phyloP scores from a whole-genome alignment of 2,329 filamentous ascomycete species.

The Diaporthe ilicicola region DNA sequence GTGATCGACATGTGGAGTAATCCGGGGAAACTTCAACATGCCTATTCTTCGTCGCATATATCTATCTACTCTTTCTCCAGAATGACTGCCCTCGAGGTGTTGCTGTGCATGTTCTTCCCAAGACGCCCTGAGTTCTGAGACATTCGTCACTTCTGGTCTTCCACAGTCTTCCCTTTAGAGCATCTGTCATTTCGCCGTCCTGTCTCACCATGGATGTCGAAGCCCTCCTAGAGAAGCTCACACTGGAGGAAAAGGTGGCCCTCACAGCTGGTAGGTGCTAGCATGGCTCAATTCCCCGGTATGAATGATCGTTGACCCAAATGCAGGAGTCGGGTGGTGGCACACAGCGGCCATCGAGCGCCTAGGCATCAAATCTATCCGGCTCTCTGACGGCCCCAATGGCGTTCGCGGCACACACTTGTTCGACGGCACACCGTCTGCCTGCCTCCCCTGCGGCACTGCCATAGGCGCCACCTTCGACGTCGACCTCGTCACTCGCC shows the following conservation, averaged over 20 bases:
- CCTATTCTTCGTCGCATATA: background rate
- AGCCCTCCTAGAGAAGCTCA: background rate
- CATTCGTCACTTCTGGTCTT: background rate
- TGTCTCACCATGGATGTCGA: background rate
- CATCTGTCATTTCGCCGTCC: background rate
- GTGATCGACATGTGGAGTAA: slow-evolving; percentile 2
- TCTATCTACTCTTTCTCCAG: too few species aligned
- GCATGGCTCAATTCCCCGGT: background rate
- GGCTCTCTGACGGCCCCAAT: slow-evolving; percentile 43
- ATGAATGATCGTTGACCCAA: background rate
- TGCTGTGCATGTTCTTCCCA: background rate
- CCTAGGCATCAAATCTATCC: slow-evolving; percentile 14
- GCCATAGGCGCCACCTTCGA: slow-evolving; percentile 70
- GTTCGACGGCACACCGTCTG: slow-evolving; percentile 41
- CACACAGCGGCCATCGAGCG: slow-evolving; percentile 30
- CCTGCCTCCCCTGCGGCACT: slow-evolving; percentile 44
- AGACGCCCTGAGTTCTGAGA: background rate
- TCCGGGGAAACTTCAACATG: background rate
- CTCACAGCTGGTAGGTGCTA: background rate
- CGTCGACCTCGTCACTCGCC: slow-evolving; percentile 60
- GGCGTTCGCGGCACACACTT: slow-evolving; percentile 45
- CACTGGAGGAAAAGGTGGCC: slow-evolving; percentile 11
- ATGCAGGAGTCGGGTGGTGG: slow-evolving; percentile 11
- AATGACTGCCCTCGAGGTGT: background rate
- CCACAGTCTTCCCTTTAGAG: background rate